phyloP scores from a whole-genome alignment of 768 basidiomycete species.

The Ramaria sp. region DNA sequence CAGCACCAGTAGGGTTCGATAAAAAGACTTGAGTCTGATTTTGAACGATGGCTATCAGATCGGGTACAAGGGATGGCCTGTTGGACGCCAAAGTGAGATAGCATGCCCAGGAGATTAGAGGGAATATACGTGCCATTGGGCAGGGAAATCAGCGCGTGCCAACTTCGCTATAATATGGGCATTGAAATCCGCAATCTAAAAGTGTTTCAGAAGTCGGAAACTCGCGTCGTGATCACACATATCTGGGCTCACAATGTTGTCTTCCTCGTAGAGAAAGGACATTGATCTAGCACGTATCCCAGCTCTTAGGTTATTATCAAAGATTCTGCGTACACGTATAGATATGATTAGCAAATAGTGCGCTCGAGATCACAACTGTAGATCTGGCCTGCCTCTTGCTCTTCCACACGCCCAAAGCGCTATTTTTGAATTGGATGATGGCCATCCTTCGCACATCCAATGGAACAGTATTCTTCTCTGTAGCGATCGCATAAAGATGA shows the following conservation, averaged over 20 bases:
- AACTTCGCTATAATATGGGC: conserved; percentile 66
- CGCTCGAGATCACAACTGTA: background rate
- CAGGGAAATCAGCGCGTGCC: conserved; percentile 68
- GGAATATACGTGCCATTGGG: conserved; percentile 43
- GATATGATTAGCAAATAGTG: background rate
- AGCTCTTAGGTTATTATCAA: conserved; percentile 55
- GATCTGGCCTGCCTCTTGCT: conserved; percentile 50
- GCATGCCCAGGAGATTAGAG: background rate
- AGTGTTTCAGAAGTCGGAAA: background rate
- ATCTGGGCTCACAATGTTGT: conserved; percentile 48
- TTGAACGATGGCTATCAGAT: conserved; percentile 47
- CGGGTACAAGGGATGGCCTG: conserved; percentile 52
- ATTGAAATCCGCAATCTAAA: conserved; percentile 71
- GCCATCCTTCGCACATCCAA: conserved; percentile 64
- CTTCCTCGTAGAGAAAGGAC: conserved; percentile 61
- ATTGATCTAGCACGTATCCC: conserved; percentile 58
- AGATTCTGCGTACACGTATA: conserved; percentile 33
- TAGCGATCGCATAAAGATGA: conserved; percentile 63
- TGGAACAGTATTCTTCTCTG: conserved; percentile 41
- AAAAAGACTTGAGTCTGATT: conserved; percentile 41
- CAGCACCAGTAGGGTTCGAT: conserved; percentile 24
- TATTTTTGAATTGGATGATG: conserved; percentile 86
- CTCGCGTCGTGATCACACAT: background rate
- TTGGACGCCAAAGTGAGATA: conserved; percentile 1
- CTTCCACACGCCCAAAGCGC: conserved; percentile 63